Conservation (phyloP, 2,329 filamentous ascomycete species). For the Colletotrichum orchidophilum region DNA sequence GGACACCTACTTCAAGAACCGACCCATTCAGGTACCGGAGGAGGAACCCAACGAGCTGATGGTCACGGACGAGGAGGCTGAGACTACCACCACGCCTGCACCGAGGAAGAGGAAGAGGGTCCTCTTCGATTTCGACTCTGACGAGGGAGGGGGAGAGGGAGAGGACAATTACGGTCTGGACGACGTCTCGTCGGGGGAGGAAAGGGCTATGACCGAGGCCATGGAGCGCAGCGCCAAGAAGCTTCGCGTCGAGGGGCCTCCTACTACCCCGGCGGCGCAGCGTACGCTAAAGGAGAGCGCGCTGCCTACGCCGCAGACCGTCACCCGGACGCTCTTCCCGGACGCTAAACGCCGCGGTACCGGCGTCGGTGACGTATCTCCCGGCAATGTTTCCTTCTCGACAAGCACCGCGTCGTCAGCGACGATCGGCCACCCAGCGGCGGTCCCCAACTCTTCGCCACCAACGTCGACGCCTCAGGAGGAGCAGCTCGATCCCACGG, state of each 20-base stretch:
- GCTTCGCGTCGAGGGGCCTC: constrained; percentile 5
- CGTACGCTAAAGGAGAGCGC: constrained; percentile 36
- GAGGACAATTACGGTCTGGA: constrained; percentile 36
- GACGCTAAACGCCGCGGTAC: constrained; percentile 39
- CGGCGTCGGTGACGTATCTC: not conserved
- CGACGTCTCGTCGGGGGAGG: constrained; percentile 51
- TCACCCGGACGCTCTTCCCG: constrained; percentile 48
- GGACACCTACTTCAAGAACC: constrained; percentile 11
- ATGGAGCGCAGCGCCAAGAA: constrained; percentile 47
- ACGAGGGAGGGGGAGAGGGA: constrained; percentile 34
- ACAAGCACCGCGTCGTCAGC: constrained; percentile 31
- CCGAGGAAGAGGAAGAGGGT: constrained; percentile 42
- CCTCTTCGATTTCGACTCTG: constrained; percentile 38
- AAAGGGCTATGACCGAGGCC: constrained; percentile 46
- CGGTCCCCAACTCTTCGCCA: constrained; percentile 18
- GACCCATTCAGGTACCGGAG: not conserved
- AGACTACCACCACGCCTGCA: constrained; percentile 35
- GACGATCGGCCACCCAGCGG: constrained; percentile 3
- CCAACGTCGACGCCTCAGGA: constrained; percentile 16
- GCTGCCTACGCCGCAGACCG: constrained; percentile 45
- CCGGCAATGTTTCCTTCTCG: constrained; percentile 23
- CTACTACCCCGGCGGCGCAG: constrained; percentile 39
- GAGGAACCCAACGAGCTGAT: not conserved
- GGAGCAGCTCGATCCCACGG: constrained; percentile 48
- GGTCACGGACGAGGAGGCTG: not conserved